Base-by-base conservation (phyloP, 202 grass and related monocot species). In the Elaeis oleifera region DNA sequence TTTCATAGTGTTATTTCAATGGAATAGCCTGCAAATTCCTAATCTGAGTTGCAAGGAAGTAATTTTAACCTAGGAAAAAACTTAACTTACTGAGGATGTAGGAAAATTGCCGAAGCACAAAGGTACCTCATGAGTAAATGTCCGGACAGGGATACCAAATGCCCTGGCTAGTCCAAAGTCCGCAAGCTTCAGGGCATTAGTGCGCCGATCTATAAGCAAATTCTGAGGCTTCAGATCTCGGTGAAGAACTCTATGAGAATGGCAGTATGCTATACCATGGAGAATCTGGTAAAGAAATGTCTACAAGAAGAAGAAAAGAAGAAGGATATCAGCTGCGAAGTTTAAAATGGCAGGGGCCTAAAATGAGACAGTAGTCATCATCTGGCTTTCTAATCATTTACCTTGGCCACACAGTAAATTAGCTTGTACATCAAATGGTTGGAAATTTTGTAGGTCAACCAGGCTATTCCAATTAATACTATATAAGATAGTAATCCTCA, bases 221-320 rank as follows among this genome's bases (percentile, higher is more conserved):
- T 95, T 95, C 81, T 90, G 90, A 18, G 90, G 90, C 72, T 95
- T 95, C 17, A 95, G 50, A 49, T 95, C 90, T 29, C 90, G 66
- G 81, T 95, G 90, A 61, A 95, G 86, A 49, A 96, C 80, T 18
- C 86, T 76, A 67, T 90, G 90, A 3, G 90, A 90, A 78, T 96
- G 90, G 80, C 90, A 96, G 72, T 90, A 90, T 13, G 80, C 86
- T 15, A 90, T 75, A 27, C 86, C 90, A 9, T 73, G 59, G 52
- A 96, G 76, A 69, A 95, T 95, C 76, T 95, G 90, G 73, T 90
- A 80, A n/a, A 95, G 83, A 67, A 80, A 95, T 1, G 59, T 79
- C 86, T 96, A 53, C 77, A 69, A 0, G 3, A 59, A 28, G 66
- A 61, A 25, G 5, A 53, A 4, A 25, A 31, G 5, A 28, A 28